Evolutionary conservation across 139 green algal species (phyloP).

Genomic region (Chlamydomonas incerta): DNA sequence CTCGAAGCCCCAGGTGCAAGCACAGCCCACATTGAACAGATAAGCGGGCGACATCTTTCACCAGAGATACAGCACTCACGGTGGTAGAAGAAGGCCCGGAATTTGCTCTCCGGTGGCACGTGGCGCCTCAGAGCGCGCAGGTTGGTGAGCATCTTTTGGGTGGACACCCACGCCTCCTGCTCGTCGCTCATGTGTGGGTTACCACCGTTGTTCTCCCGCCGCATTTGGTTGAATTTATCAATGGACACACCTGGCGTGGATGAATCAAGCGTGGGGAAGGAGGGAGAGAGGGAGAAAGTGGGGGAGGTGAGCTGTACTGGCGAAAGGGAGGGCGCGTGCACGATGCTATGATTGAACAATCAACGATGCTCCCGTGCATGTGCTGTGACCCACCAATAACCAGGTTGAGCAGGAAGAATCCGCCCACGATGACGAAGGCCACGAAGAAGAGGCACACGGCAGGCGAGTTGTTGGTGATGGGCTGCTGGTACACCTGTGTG

Average conservation of each 20-base stretch:
- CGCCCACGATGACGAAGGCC: slow-evolving; percentile 68
- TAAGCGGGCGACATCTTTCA: too few relatives aligned
- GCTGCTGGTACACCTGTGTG: slow-evolving; percentile 62
- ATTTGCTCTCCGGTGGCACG: not conserved
- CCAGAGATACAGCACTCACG: not conserved
- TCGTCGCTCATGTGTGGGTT: slow-evolving; percentile 53
- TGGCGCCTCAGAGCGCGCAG: not conserved
- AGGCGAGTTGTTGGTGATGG: slow-evolving; percentile 55
- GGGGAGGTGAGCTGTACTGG: too few relatives aligned
- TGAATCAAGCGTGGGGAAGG: too few relatives aligned
- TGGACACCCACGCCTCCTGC: slow-evolving; percentile 62
- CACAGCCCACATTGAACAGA: too few relatives aligned
- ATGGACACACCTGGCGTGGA: slow-evolving; percentile 55
- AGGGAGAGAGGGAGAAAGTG: too few relatives aligned
- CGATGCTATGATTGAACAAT: too few relatives aligned
- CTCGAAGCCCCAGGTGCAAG: too few relatives aligned
- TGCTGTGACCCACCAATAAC: slow-evolving; percentile 36
- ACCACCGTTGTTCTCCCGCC: slow-evolving; percentile 42
- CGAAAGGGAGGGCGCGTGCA: too few relatives aligned
- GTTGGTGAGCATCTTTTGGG: slow-evolving; percentile 53
- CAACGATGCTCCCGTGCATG: too few relatives aligned
- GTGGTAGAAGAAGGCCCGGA: not conserved
- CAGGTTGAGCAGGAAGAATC: slow-evolving; percentile 53
- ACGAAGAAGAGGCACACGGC: slow-evolving; percentile 74
- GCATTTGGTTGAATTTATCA: slow-evolving; percentile 67